phyloP scores from a whole-genome alignment of 306 rosid species.

The Leucaena leucocephala region DNA sequence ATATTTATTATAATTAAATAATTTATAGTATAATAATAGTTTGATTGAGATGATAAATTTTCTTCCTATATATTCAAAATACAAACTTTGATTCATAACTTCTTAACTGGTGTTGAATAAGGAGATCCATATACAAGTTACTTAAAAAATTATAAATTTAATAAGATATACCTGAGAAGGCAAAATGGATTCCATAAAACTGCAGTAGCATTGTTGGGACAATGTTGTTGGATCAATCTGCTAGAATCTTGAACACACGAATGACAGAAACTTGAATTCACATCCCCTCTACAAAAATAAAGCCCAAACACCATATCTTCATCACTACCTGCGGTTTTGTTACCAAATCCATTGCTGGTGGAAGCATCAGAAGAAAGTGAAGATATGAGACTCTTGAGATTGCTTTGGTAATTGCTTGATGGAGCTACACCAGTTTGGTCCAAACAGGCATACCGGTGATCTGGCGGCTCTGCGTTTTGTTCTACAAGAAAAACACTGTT shows the following conservation, averaged over 20 bases:
- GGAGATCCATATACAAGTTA: neutral
- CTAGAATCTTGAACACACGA: slow-evolving; percentile 44
- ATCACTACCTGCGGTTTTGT: slow-evolving; percentile 1
- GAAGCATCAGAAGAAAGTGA: slow-evolving; percentile 42
- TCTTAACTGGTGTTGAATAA: neutral
- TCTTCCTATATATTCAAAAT: too few relatives aligned
- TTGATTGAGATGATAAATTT: too few relatives aligned
- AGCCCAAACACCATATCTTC: slow-evolving; percentile 40
- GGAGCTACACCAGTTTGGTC: slow-evolving; percentile 41
- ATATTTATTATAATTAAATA: too few relatives aligned
- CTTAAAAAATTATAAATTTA: neutral
- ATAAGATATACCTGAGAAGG: slow-evolving; percentile 31
- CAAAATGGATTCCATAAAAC: slow-evolving; percentile 46
- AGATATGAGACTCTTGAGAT: slow-evolving; percentile 37
- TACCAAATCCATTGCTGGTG: slow-evolving; percentile 43
- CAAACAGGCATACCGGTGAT: slow-evolving; percentile 49
- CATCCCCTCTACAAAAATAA: slow-evolving; percentile 46
- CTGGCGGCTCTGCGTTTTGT: slow-evolving; percentile 35
- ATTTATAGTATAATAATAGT: too few relatives aligned
- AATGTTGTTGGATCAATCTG: slow-evolving; percentile 39
- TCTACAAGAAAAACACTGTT: neutral
- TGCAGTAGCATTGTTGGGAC: slow-evolving; percentile 44
- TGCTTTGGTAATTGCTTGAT: slow-evolving; percentile 37
- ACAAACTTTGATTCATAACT: neutral
- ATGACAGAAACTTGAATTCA: slow-evolving; percentile 36